Percentiles rank a stretch among this genome's conserved stretches.
Conservation (phyloP, 148 eudicot species). For the Vaccinium vitisidaea region DNA sequence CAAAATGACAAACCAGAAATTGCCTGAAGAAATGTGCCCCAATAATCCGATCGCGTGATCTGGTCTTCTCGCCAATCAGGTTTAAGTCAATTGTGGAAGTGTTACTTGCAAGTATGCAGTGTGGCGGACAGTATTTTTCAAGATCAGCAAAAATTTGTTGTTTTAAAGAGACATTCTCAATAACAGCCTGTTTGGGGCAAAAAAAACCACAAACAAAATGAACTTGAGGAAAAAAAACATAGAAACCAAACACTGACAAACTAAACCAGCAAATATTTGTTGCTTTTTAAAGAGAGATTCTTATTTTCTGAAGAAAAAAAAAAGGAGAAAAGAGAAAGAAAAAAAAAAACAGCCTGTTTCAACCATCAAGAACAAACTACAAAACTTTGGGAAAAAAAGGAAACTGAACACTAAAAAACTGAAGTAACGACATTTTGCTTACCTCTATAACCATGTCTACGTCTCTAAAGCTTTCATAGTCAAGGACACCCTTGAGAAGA, state of each 20-base stretch:
- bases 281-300: too few relatives aligned
- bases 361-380: too few relatives aligned
- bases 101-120: slow-evolving; percentile 94
- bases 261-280: too few relatives aligned
- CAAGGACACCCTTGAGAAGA: slow-evolving; percentile 72
- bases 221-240: neutral
- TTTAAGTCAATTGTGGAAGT: slow-evolving; percentile 93
- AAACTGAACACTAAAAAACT: too few relatives aligned
- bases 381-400: too few relatives aligned
- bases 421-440: neutral
- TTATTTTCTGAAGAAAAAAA: too few relatives aligned
- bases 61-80: slow-evolving; percentile 81
- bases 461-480: slow-evolving; percentile 76
- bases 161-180: slow-evolving; percentile 64
- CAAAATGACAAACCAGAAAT: neutral
- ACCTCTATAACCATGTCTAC: slow-evolving; percentile 99
- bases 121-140: slow-evolving; percentile 80
- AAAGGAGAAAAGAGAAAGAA: too few relatives aligned
- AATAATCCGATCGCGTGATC: slow-evolving; percentile 70
- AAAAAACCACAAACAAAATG: neutral
- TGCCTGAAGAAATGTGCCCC: slow-evolving; percentile 98
- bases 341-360: too few relatives aligned
- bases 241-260: neutral
- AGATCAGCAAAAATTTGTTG: slow-evolving; percentile 34
- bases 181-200: slow-evolving; percentile 62